Evolutionary conservation across 805 yeast species (phyloP).

Genomic region (Kurtzmaniella cleridarum): DNA sequence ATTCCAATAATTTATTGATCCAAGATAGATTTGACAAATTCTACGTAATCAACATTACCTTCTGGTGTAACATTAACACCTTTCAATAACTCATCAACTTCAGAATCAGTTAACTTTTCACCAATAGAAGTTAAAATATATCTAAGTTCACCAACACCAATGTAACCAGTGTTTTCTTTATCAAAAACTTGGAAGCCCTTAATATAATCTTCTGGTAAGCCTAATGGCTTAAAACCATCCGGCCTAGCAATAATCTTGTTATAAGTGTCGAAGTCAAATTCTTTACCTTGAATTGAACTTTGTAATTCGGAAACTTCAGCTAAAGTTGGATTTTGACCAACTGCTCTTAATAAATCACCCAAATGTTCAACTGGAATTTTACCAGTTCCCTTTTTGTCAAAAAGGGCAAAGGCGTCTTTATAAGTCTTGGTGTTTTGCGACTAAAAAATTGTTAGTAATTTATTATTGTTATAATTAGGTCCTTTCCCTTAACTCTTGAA

Average conservation of each 20-base stretch:
- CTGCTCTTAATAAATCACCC: slow-evolving; percentile 93
- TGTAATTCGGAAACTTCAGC: slow-evolving; percentile 65
- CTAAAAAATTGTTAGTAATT: slow-evolving; percentile 19
- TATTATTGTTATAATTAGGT: neutral
- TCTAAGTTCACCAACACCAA: slow-evolving; percentile 94
- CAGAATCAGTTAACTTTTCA: slow-evolving; percentile 83
- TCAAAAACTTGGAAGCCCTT: slow-evolving; percentile 94
- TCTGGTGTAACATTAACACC: slow-evolving; percentile 93
- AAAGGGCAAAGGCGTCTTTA: slow-evolving; percentile 94
- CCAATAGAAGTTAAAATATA: slow-evolving; percentile 95
- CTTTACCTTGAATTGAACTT: slow-evolving; percentile 39
- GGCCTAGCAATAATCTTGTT: slow-evolving; percentile 76
- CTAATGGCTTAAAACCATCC: slow-evolving; percentile 81
- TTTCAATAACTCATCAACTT: slow-evolving; percentile 92
- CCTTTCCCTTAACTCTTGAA: neutral
- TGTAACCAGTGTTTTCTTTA: slow-evolving; percentile 91
- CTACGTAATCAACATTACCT: slow-evolving; percentile 91
- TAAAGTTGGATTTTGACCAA: slow-evolving; percentile 96
- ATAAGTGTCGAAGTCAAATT: slow-evolving; percentile 72
- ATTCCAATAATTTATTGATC: slow-evolving; percentile 54
- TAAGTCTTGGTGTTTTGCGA: slow-evolving; percentile 43
- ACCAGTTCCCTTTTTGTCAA: slow-evolving; percentile 95
- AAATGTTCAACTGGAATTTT: slow-evolving; percentile 75
- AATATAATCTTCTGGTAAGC: slow-evolving; percentile 86
- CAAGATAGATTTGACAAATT: slow-evolving; percentile 87